These are phyloP conservation scores for Melanomma pulvis-pyrius DNA, from an alignment of 495 filamentous ascomycete species.

Conservation along the genomic window DNA sequence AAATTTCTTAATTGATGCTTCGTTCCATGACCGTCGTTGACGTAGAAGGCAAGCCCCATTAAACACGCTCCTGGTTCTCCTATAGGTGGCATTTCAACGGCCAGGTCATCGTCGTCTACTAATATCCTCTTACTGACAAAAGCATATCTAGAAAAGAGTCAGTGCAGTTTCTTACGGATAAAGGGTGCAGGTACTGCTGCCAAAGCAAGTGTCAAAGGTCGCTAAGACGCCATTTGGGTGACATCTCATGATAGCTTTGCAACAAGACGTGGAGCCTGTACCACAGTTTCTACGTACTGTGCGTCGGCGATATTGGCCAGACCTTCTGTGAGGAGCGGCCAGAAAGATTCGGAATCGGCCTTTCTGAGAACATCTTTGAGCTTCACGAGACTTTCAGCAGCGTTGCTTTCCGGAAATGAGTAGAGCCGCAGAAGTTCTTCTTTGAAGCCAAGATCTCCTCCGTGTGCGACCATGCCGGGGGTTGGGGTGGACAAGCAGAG, in stretches of 20 bases:
- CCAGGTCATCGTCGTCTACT: slow-evolving; percentile 58
- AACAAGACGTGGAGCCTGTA: background rate
- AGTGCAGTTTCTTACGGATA: background rate
- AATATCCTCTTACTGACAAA: slow-evolving; percentile 71
- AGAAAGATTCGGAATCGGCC: slow-evolving; percentile 65
- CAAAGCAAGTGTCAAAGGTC: background rate
- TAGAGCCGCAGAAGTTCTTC: slow-evolving; percentile 53
- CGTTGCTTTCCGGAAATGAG: slow-evolving; percentile 59
- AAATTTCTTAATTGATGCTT: slow-evolving; percentile 60
- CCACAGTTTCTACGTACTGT: slow-evolving; percentile 50
- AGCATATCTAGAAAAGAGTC: slow-evolving; percentile 44
- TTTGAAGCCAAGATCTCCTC: slow-evolving; percentile 56
- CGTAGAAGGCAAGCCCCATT: slow-evolving; percentile 69
- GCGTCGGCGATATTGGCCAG: slow-evolving; percentile 65
- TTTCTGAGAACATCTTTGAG: slow-evolving; percentile 63
- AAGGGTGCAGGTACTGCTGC: background rate
- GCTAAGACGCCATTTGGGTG: background rate
- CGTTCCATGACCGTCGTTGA: slow-evolving; percentile 62
- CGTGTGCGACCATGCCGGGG: slow-evolving; percentile 45
- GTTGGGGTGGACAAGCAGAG: slow-evolving; percentile 36
- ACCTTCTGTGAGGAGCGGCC: slow-evolving; percentile 67
- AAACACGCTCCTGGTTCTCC: slow-evolving; percentile 64
- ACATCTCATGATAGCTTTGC: background rate
- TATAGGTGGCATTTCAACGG: slow-evolving; percentile 61
- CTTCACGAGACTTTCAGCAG: slow-evolving; percentile 62